Conservation (phyloP, 805 yeast genomes). For the Wickerhamomyces bisporus region DNA sequence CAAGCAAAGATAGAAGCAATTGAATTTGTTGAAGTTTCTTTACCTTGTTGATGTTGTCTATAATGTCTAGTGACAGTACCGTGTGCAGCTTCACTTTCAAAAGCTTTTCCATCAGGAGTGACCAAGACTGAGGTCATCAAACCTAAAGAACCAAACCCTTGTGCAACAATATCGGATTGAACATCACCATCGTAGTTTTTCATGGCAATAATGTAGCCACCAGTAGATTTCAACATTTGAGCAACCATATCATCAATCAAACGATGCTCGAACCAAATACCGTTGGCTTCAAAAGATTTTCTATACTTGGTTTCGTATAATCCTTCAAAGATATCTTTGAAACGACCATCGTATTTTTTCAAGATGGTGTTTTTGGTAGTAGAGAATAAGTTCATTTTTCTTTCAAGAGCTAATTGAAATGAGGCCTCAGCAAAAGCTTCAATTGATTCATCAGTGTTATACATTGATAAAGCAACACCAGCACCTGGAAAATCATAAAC, state of each 20-base stretch:
- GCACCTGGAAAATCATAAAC: constrained; percentile 67
- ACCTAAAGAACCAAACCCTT: constrained; percentile 95
- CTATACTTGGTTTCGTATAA: constrained; percentile 70
- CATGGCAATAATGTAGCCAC: constrained; percentile 93
- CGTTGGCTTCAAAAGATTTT: constrained; percentile 62
- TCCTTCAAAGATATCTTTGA: constrained; percentile 87
- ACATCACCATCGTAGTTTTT: constrained; percentile 99
- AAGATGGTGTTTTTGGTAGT: constrained; percentile 94
- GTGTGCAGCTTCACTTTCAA: constrained; percentile 98
- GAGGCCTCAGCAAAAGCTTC: constrained; percentile 89
- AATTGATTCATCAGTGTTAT: constrained; percentile 91
- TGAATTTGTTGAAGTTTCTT: constrained; percentile 95
- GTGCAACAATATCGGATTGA: constrained; percentile 94
- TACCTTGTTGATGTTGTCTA: constrained; percentile 94
- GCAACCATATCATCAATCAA: constrained; percentile 98
- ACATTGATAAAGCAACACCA: constrained; percentile 85
- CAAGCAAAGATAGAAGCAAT: constrained; percentile 97
- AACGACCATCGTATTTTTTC: constrained; percentile 90
- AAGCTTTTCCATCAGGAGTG: constrained; percentile 95
- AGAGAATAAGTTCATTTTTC: constrained; percentile 75
- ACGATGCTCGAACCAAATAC: constrained; percentile 97
- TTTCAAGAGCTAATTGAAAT: constrained; percentile 77
- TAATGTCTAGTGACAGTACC: constrained; percentile 97
- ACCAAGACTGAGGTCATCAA: constrained; percentile 95
- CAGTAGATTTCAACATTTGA: constrained; percentile 93